A percentile compares a stretch with the other conserved stretches of the same genome.
phyloP scores from a whole-genome alignment of 495 filamentous ascomycete genomes.

The Paragyromitra xinjiangensis region DNA sequence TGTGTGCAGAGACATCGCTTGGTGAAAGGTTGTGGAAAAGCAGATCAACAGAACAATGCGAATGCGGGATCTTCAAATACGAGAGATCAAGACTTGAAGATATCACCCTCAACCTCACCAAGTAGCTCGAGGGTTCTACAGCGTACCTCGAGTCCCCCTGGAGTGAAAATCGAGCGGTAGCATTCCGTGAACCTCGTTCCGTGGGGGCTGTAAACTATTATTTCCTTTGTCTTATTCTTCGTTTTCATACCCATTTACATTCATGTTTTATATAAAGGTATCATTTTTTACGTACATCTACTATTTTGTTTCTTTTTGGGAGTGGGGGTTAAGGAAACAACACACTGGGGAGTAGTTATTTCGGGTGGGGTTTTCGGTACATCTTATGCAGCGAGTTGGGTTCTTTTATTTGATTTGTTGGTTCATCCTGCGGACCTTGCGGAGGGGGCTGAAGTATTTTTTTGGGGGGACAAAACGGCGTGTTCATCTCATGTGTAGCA shows the following conservation, averaged over 20 bases:
- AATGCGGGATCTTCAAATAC: slow-evolving; percentile 20
- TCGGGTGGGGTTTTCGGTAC: slow-evolving; percentile 23
- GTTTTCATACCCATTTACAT: slow-evolving; percentile 28
- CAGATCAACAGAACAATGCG: slow-evolving; percentile 51
- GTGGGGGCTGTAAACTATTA: slow-evolving; percentile 46
- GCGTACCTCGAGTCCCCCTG: slow-evolving; percentile 36
- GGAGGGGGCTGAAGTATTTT: slow-evolving; percentile 38
- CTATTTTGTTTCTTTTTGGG: slow-evolving; percentile 27
- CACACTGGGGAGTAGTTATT: slow-evolving; percentile 28
- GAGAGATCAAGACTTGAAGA: slow-evolving; percentile 46
- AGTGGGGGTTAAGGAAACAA: slow-evolving; percentile 4
- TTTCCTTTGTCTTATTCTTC: slow-evolving; percentile 3
- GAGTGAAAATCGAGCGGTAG: slow-evolving; percentile 44
- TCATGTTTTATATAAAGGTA: slow-evolving; percentile 53
- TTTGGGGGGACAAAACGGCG: slow-evolving; percentile 20
- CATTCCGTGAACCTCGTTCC: background rate
- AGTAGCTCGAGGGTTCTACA: slow-evolving; percentile 44
- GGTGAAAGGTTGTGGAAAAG: slow-evolving; percentile 89
- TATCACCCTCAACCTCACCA: slow-evolving; percentile 48
- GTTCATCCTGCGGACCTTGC: slow-evolving; percentile 33
- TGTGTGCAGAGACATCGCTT: slow-evolving; percentile 80
- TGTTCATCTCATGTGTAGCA: slow-evolving; percentile 33
- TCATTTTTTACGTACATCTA: slow-evolving; percentile 35
- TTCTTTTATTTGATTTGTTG: slow-evolving; percentile 37
- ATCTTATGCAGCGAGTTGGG: slow-evolving; percentile 27